Percentiles rank a stretch among this genome's conserved stretches.
These are phyloP conservation scores for Elongisporangium undulatum DNA, from an alignment of 352 stramenopile species.

Conservation along the genomic window DNA sequence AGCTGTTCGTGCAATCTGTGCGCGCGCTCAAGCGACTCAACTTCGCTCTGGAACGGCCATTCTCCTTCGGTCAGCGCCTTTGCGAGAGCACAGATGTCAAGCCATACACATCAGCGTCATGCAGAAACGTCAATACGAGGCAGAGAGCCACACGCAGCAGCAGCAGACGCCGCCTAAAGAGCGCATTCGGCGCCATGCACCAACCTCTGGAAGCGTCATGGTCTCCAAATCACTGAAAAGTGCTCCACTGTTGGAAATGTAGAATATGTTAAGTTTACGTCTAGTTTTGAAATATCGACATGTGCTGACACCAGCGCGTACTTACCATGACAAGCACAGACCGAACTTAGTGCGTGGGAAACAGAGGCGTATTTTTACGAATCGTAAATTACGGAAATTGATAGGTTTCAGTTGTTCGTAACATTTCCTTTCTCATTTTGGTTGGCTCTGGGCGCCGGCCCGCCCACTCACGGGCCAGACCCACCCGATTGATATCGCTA, in stretches of 20 bases:
- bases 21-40: conserved; percentile 48
- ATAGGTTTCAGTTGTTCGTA: not conserved
- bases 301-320: too few relatives aligned
- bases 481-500: not conserved
- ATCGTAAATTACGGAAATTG: not conserved
- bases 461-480: not conserved
- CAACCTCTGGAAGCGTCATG: conserved; percentile 5
- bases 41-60: conserved; percentile 50
- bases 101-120: not conserved
- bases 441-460: not conserved
- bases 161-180: not conserved
- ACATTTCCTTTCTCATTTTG: not conserved
- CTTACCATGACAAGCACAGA: too few relatives aligned
- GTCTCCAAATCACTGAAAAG: not conserved
- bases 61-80: conserved; percentile 49
- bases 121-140: not conserved
- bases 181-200: not conserved
- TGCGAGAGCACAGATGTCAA: not conserved
- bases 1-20: conserved; percentile 34
- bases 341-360: too few relatives aligned
- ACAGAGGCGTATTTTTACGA: not conserved
- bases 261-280: not conserved
- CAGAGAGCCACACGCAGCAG: conserved; percentile 1
- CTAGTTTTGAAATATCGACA: not conserved
- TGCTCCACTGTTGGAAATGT: not conserved